phyloP scores from a whole-genome alignment of 2,329 filamentous ascomycete species.

The Neofusicoccum kwambonambiense region DNA sequence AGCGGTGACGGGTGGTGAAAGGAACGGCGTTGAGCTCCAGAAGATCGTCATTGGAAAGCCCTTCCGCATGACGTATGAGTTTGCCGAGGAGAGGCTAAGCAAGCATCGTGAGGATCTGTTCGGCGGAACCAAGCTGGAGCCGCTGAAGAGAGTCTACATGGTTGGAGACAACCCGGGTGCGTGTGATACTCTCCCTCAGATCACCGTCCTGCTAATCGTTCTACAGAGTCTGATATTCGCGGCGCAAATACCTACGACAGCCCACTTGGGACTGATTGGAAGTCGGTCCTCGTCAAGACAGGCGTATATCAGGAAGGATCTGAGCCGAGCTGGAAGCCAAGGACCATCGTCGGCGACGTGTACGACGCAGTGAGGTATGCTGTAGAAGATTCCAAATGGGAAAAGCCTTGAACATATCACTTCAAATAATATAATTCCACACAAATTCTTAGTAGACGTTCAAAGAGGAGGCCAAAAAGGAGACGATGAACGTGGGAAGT shows the following conservation, averaged over 20 bases:
- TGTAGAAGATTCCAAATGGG: slow-evolving; percentile 45
- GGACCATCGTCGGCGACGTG: slow-evolving; percentile 70
- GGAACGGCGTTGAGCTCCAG: slow-evolving; percentile 52
- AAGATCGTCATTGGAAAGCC: slow-evolving; percentile 82
- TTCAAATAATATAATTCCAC: not conserved
- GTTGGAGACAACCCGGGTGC: slow-evolving; percentile 62
- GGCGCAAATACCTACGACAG: slow-evolving; percentile 78
- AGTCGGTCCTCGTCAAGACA: slow-evolving; percentile 73
- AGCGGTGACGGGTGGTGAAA: slow-evolving; percentile 61
- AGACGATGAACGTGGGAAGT: too few relatives aligned
- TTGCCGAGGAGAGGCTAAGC: slow-evolving; percentile 72
- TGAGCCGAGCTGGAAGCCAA: slow-evolving; percentile 60
- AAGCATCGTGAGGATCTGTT: slow-evolving; percentile 57
- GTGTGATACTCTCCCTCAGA: not conserved
- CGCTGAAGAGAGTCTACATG: slow-evolving; percentile 84
- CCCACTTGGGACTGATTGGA: slow-evolving; percentile 69
- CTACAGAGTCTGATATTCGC: slow-evolving; percentile 74
- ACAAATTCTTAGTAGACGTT: too few relatives aligned
- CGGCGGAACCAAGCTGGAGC: slow-evolving; percentile 33
- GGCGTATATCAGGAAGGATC: slow-evolving; percentile 67
- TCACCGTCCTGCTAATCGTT: not conserved
- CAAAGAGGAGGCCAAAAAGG: too few relatives aligned
- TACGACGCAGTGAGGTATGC: slow-evolving; percentile 76
- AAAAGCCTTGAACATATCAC: slow-evolving; percentile 41
- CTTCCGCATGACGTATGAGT: slow-evolving; percentile 72